Conservation (phyloP, 768 basidiomycete species). For the Ephemerocybe angulata region DNA sequence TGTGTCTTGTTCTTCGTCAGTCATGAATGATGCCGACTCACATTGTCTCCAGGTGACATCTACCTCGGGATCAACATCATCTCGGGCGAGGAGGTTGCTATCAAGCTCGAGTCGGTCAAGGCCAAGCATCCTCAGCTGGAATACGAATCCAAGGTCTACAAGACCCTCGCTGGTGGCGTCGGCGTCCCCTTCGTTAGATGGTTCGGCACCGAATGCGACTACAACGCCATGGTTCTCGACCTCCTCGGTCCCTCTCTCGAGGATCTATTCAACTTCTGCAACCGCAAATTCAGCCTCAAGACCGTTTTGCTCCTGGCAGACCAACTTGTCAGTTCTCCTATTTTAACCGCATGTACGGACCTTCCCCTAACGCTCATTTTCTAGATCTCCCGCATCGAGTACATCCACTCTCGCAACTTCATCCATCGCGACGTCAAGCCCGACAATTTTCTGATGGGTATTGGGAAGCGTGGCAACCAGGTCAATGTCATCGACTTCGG, state of each 20-base stretch:
- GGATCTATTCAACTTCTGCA: slow-evolving; percentile 92
- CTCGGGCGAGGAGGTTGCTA: slow-evolving; percentile 98
- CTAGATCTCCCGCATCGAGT: slow-evolving; percentile 97
- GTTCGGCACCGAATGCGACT: slow-evolving; percentile 95
- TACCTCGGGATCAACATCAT: slow-evolving; percentile 99
- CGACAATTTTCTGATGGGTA: slow-evolving; percentile 99
- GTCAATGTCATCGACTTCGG: slow-evolving; percentile 99
- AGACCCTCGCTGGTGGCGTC: slow-evolving; percentile 98
- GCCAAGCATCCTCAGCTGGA: slow-evolving; percentile 99
- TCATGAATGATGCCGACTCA: slow-evolving; percentile 7
- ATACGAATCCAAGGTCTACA: slow-evolving; percentile 93
- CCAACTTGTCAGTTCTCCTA: slow-evolving; percentile 67
- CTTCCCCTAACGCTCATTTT: slow-evolving; percentile 14
- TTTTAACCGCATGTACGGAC: slow-evolving; percentile 14
- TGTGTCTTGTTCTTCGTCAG: slow-evolving; percentile 36
- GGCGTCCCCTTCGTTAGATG: slow-evolving; percentile 98
- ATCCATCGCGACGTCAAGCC: slow-evolving; percentile 98
- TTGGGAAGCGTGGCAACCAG: slow-evolving; percentile 99
- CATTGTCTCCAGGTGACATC: slow-evolving; percentile 72
- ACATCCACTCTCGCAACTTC: slow-evolving; percentile 99
- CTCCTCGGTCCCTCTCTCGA: slow-evolving; percentile 90
- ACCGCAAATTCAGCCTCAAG: slow-evolving; percentile 96
- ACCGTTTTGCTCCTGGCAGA: slow-evolving; percentile 95
- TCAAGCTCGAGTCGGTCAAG: slow-evolving; percentile 99
- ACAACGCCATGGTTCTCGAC: slow-evolving; percentile 99